Percentiles rank a stretch among this genome's conserved stretches.
Conservation (phyloP, 148 eudicot species). For the Spergularia bocconei region DNA sequence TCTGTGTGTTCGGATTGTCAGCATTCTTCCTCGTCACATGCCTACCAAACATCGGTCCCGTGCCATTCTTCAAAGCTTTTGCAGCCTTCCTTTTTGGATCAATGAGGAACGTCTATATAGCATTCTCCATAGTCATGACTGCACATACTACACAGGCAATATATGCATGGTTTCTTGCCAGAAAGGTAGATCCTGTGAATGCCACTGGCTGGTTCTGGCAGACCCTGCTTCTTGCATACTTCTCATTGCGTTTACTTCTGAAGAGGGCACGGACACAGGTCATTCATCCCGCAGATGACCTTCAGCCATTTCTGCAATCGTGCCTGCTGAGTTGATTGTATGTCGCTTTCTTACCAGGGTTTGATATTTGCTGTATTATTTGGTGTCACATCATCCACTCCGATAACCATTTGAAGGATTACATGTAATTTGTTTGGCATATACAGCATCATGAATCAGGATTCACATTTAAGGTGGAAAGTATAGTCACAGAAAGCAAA, state of each 20-base stretch:
- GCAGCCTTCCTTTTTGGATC: conserved; percentile 50
- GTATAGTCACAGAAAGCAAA: no score
- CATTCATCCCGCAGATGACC: not conserved
- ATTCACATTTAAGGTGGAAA: no score
- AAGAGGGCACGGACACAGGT: conserved; percentile 39
- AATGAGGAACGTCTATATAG: conserved; percentile 29
- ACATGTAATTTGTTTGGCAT: no score
- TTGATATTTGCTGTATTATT: no score
- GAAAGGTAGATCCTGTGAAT: conserved; percentile 58
- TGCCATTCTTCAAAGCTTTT: conserved; percentile 39
- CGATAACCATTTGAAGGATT: no score
- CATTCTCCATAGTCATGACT: conserved; percentile 30
- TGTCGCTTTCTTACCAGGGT: no score
- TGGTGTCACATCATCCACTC: no score
- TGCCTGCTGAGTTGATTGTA: no score
- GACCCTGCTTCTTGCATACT: conserved; percentile 51
- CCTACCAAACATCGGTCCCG: conserved; percentile 57
- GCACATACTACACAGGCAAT: conserved; percentile 58
- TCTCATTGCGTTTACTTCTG: conserved; percentile 55
- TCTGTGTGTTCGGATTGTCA: conserved; percentile 51
- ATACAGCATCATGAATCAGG: no score
- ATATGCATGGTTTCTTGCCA: conserved; percentile 72
- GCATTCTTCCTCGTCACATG: conserved; percentile 52
- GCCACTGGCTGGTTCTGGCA: conserved; percentile 79
- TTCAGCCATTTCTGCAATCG: not conserved